These are phyloP conservation scores for Diplodia mutila DNA, from an alignment of 2,329 filamentous ascomycete species.

Conservation along the genomic window DNA sequence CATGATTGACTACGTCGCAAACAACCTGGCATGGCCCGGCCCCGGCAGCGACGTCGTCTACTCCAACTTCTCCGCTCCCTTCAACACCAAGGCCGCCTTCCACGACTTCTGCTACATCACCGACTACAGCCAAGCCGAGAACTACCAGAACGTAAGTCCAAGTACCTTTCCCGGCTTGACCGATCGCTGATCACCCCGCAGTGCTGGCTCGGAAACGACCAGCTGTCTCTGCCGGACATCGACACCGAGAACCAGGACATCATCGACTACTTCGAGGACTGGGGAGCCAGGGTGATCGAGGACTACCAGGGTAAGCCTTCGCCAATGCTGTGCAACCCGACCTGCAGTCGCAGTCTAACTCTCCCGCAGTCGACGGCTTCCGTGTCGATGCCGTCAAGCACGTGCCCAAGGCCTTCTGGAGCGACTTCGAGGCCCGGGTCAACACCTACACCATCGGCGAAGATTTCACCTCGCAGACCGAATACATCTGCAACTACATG, in stretches of 20 bases:
- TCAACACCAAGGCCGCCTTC: constrained; percentile 37
- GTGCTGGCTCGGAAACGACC: constrained; percentile 31
- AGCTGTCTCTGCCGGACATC: constrained; percentile 31
- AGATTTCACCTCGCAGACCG: constrained; percentile 59
- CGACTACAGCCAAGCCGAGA: constrained; percentile 32
- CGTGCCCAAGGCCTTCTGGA: constrained; percentile 63
- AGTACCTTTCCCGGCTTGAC: not conserved
- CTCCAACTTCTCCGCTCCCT: constrained; percentile 36
- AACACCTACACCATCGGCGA: constrained; percentile 66
- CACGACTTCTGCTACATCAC: constrained; percentile 38
- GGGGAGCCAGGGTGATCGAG: not conserved
- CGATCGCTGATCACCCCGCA: not conserved
- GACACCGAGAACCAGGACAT: constrained; percentile 27
- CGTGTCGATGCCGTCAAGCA: constrained; percentile 67
- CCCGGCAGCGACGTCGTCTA: constrained; percentile 27
- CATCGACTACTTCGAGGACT: constrained; percentile 3
- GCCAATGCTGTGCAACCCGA: constrained; percentile 30
- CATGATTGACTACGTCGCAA: constrained; percentile 58
- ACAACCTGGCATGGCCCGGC: constrained; percentile 46
- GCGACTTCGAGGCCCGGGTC: constrained; percentile 56
- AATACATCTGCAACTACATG: constrained; percentile 59
- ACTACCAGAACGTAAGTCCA: constrained; percentile 35
- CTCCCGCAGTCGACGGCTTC: constrained; percentile 53
- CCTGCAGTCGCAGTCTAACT: constrained; percentile 32
- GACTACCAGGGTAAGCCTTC: constrained; percentile 24